A percentile compares a stretch with the other conserved stretches of the same genome.
Evolutionary conservation across 2,329 filamentous ascomycete species (phyloP).

Genomic region (Fusarium ambrosium): DNA sequence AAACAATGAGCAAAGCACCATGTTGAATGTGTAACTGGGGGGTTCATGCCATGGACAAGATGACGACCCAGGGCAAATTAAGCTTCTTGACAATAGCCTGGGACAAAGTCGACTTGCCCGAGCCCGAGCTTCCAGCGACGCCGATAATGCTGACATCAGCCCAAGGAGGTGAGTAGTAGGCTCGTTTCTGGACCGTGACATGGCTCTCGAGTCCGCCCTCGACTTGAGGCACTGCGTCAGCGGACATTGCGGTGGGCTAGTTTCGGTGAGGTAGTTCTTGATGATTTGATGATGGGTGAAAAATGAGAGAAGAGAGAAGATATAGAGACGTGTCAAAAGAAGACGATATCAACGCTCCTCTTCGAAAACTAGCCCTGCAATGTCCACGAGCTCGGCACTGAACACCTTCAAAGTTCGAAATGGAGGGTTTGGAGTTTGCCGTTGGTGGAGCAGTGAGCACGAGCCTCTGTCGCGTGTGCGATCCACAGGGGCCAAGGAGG

Average conservation of each 20-base stretch:
- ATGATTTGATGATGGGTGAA: background rate
- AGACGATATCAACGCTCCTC: slow-evolving; percentile 14
- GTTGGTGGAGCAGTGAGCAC: slow-evolving; percentile 44
- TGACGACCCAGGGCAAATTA: slow-evolving; percentile 97
- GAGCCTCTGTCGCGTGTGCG: slow-evolving; percentile 41
- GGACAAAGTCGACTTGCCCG: slow-evolving; percentile 92
- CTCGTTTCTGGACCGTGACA: slow-evolving; percentile 68
- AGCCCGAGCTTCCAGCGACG: slow-evolving; percentile 94
- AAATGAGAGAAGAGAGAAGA: slow-evolving; percentile 1
- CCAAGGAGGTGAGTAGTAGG: slow-evolving; percentile 95
- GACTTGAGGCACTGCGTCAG: slow-evolving; percentile 30
- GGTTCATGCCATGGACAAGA: slow-evolving; percentile 86
- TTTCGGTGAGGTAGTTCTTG: slow-evolving; percentile 34
- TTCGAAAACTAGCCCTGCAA: slow-evolving; percentile 42
- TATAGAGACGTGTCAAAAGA: background rate
- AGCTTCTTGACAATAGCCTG: slow-evolving; percentile 90
- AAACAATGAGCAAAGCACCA: slow-evolving; percentile 39
- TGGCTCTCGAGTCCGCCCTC: slow-evolving; percentile 53
- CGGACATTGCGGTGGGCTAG: slow-evolving; percentile 40
- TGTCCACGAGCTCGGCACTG: slow-evolving; percentile 35
- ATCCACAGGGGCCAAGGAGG: slow-evolving; percentile 39
- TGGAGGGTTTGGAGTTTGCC: slow-evolving; percentile 37
- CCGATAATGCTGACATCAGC: slow-evolving; percentile 96
- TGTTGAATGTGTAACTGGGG: background rate
- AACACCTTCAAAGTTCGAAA: slow-evolving; percentile 31